Percentiles rank a stretch among this genome's conserved stretches.
These are phyloP conservation scores for Triticum turgidum DNA, from an alignment of 176 grass and related monocot species.

Conservation along the genomic window DNA sequence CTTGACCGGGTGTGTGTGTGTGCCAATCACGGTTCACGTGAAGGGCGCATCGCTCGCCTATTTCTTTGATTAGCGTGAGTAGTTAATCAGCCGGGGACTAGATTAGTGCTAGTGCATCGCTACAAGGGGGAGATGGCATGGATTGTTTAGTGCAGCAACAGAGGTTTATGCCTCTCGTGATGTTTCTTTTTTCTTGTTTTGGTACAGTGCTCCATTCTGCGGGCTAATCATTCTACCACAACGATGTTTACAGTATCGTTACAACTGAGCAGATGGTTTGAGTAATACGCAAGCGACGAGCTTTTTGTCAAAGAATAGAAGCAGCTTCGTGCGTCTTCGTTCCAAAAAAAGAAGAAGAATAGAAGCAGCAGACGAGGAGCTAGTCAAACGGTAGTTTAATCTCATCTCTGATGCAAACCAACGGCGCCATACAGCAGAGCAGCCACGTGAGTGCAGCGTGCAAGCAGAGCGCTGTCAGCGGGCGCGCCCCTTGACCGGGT, in stretches of 20 bases:
- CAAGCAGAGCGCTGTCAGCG: background rate
- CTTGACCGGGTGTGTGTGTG: background rate
- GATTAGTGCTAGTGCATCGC: background rate
- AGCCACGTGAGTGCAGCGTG: background rate
- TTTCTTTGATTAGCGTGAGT: no score
- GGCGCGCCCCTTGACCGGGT: background rate
- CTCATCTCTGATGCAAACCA: background rate
- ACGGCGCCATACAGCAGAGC: background rate
- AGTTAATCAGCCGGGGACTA: background rate
- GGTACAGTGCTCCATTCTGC: no score
- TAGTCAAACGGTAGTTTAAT: background rate
- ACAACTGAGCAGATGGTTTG: background rate
- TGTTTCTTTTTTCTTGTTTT: no score
- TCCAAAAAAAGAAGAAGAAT: no score
- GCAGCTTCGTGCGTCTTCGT: no score
- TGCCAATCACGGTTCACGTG: background rate
- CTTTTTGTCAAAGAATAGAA: no score
- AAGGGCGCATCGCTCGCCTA: background rate
- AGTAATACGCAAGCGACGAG: background rate
- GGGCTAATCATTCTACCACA: background rate
- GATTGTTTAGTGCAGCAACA: background rate
- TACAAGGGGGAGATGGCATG: background rate
- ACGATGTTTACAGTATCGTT: no score
- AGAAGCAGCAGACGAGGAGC: no score
- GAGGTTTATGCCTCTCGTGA: constrained; percentile 4